Conservation (phyloP, 1,284 basidiomycete genomes). For the Tilletia caries region DNA sequence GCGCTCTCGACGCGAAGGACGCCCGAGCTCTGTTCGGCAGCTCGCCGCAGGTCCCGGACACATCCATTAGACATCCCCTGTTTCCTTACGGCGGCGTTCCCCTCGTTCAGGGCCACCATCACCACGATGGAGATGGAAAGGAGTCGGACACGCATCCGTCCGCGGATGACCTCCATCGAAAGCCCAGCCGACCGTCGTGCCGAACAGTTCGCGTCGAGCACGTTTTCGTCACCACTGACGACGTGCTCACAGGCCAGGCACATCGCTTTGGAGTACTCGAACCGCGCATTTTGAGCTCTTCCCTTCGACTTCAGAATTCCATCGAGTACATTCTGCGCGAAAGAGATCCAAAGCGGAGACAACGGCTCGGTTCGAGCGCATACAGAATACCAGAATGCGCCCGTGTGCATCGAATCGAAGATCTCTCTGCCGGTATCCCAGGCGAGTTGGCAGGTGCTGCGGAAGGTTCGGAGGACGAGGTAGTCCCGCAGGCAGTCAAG, state of each 20-base stretch:
- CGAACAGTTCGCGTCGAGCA: conserved; percentile 40
- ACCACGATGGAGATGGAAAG: not conserved
- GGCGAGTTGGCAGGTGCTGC: not conserved
- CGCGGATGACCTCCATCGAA: conserved; percentile 22
- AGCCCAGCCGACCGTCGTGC: conserved; percentile 16
- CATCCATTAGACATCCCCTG: not conserved
- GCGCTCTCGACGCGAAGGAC: conserved; percentile 36
- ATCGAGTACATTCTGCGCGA: conserved; percentile 22
- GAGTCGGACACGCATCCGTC: not conserved
- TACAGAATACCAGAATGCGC: conserved; percentile 12
- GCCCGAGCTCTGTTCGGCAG: conserved; percentile 23
- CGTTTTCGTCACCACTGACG: conserved; percentile 49
- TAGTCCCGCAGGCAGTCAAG: not conserved
- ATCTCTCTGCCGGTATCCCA: not conserved
- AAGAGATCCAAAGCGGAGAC: not conserved
- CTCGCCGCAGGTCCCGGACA: conserved; percentile 5
- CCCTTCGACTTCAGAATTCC: conserved; percentile 36
- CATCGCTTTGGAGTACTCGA: conserved; percentile 42
- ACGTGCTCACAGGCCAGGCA: conserved; percentile 40
- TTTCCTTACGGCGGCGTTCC: conserved; percentile 7
- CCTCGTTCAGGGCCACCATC: not conserved
- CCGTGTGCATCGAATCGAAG: conserved; percentile 3
- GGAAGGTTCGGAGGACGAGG: not conserved
- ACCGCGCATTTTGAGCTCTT: conserved; percentile 38
- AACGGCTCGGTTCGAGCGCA: not conserved